These are phyloP conservation scores for Phoenix dactylifera DNA, from an alignment of 176 grass and related monocot species.

Conservation along the genomic window DNA sequence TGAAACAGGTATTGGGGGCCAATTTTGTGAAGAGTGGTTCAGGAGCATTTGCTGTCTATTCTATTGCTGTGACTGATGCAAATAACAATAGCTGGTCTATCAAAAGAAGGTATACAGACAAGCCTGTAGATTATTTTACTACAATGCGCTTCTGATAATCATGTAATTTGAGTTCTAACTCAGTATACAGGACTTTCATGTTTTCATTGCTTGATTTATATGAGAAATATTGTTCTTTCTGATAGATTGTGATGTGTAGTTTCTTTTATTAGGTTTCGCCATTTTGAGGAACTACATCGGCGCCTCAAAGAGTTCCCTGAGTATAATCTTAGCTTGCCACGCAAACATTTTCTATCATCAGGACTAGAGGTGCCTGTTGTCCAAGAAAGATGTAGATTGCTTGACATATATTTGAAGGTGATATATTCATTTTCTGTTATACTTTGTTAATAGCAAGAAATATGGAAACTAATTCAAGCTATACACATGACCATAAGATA, in stretches of 20 bases:
- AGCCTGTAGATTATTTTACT: too few species aligned
- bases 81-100: constrained; percentile 93
- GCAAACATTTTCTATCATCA: constrained; percentile 96
- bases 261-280: constrained; percentile 68
- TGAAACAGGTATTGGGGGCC: constrained; percentile 72
- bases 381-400: constrained; percentile 89
- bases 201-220: neutral
- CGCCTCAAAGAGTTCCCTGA: constrained; percentile 93
- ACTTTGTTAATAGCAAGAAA: too few species aligned
- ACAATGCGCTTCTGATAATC: too few species aligned
- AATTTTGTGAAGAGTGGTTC: constrained; percentile 98
- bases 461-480: too few species aligned
- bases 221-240: neutral
- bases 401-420: constrained; percentile 94
- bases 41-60: constrained; percentile 97
- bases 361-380: constrained; percentile 90
- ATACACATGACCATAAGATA: too few species aligned
- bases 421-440: constrained; percentile 14
- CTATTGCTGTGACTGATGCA: constrained; percentile 75
- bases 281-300: constrained; percentile 98
- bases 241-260: constrained; percentile 4
- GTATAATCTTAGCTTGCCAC: constrained; percentile 86
- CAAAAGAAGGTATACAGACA: constrained; percentile 59
- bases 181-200: neutral
- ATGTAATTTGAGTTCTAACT: too few species aligned